Conservation (phyloP, 2,329 filamentous ascomycete genomes). For the Xylariaceae sp. region DNA sequence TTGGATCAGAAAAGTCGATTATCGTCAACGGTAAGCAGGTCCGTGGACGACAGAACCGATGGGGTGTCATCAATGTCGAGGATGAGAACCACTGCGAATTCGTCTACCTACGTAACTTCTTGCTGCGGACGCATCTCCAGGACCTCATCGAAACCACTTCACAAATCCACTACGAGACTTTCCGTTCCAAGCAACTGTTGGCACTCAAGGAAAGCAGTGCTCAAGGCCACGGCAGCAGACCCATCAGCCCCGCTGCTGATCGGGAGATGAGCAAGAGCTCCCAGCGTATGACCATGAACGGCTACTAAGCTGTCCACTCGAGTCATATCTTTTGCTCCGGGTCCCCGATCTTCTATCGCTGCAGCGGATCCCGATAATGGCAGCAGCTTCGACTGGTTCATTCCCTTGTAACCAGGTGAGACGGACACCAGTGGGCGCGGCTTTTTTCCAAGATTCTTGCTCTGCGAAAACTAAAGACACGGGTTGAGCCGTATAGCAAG, state of each 20-base stretch:
- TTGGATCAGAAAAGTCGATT: constrained; percentile 96
- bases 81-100: constrained; percentile 99
- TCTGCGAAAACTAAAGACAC: constrained; percentile 17
- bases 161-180: constrained; percentile 99
- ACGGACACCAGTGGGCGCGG: constrained; percentile 8
- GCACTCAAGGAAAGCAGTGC: constrained; percentile 97
- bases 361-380: constrained; percentile 12
- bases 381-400: background rate
- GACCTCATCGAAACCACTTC: constrained; percentile 98
- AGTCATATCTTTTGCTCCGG: constrained; percentile 24
- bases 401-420: background rate
- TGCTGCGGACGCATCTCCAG: constrained; percentile 95
- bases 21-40: constrained; percentile 97
- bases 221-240: constrained; percentile 74
- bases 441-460: constrained; percentile 21
- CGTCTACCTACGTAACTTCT: constrained; percentile 95
- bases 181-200: constrained; percentile 97
- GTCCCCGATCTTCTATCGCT: constrained; percentile 15
- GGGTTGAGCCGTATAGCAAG: constrained; percentile 24
- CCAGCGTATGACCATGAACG: constrained; percentile 97
- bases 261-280: constrained; percentile 95
- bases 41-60: constrained; percentile 95
- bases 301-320: constrained; percentile 62
- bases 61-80: constrained; percentile 99
- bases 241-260: constrained; percentile 92